These are phyloP conservation scores for Suhomyces sp. DNA, from an alignment of 805 yeast species.

Conservation along the genomic window DNA sequence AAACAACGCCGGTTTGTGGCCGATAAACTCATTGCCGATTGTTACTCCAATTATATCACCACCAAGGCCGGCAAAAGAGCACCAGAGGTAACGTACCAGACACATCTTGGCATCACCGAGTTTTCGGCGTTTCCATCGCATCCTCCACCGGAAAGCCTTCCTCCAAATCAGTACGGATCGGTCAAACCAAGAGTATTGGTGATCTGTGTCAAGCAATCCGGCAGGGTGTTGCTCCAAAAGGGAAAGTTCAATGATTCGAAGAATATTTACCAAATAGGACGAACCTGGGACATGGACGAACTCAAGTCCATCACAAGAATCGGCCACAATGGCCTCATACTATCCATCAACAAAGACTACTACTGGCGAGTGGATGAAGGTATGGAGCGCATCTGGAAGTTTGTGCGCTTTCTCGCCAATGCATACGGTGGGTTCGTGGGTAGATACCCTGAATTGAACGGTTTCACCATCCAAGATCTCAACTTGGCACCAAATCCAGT, in stretches of 20 bases:
- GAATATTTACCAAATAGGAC: constrained; percentile 80
- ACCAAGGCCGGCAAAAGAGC: constrained; percentile 22
- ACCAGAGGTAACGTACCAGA: constrained; percentile 51
- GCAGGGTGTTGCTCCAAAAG: constrained; percentile 74
- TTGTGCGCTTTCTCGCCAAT: constrained; percentile 31
- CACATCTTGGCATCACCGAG: constrained; percentile 75
- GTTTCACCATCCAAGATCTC: constrained; percentile 34
- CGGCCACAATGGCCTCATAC: constrained; percentile 55
- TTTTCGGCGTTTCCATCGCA: constrained; percentile 67
- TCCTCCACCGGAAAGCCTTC: constrained; percentile 61
- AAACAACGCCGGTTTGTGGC: constrained; percentile 14
- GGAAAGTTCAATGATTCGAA: constrained; percentile 73
- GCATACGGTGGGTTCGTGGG: constrained; percentile 37
- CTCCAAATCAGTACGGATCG: constrained; percentile 37
- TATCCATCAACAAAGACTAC: constrained; percentile 71
- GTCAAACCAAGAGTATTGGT: constrained; percentile 61
- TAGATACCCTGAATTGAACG: constrained; percentile 36
- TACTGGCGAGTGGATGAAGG: constrained; percentile 63
- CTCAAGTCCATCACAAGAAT: constrained; percentile 54
- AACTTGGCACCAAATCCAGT: constrained; percentile 29
- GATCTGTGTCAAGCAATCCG: constrained; percentile 61
- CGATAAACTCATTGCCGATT: constrained; percentile 36
- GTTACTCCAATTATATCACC: constrained; percentile 33
- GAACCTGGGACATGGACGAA: constrained; percentile 87
- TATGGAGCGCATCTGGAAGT: constrained; percentile 34